Conservation (phyloP, 495 filamentous ascomycete species). For the Talaromyces ruber region DNA sequence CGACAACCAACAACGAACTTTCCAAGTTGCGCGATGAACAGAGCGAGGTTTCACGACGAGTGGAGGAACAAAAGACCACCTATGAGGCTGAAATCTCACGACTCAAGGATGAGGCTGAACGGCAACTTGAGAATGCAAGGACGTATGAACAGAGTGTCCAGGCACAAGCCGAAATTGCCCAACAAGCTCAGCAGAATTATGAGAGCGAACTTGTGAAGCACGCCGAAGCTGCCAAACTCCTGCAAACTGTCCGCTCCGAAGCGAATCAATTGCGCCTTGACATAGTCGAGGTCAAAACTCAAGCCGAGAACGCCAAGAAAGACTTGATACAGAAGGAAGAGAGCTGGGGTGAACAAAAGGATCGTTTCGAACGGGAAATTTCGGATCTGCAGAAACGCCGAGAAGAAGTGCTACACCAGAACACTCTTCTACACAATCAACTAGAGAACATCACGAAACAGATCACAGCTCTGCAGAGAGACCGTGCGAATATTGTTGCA, state of each 20-base stretch:
- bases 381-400: constrained; percentile 65
- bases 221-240: constrained; percentile 76
- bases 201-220: constrained; percentile 91
- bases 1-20: constrained; percentile 69
- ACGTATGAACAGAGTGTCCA: constrained; percentile 86
- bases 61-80: constrained; percentile 70
- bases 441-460: constrained; percentile 74
- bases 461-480: constrained; percentile 67
- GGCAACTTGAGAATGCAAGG: constrained; percentile 63
- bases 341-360: constrained; percentile 75
- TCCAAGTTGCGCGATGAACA: constrained; percentile 68
- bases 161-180: constrained; percentile 85
- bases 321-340: constrained; percentile 72
- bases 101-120: constrained; percentile 77
- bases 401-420: constrained; percentile 76
- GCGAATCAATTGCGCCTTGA: constrained; percentile 74
- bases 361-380: constrained; percentile 76
- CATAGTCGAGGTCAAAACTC: constrained; percentile 57
- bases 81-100: constrained; percentile 70
- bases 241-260: constrained; percentile 71
- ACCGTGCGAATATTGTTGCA: constrained; percentile 47
- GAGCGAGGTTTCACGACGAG: constrained; percentile 58
- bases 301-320: constrained; percentile 72
- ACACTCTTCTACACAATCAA: constrained; percentile 79
- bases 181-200: constrained; percentile 89